Percentiles rank a stretch among this genome's conserved stretches.
These are phyloP conservation scores for Lenzites betulinus DNA, from an alignment of 768 basidiomycete genomes.

Conservation along the genomic window DNA sequence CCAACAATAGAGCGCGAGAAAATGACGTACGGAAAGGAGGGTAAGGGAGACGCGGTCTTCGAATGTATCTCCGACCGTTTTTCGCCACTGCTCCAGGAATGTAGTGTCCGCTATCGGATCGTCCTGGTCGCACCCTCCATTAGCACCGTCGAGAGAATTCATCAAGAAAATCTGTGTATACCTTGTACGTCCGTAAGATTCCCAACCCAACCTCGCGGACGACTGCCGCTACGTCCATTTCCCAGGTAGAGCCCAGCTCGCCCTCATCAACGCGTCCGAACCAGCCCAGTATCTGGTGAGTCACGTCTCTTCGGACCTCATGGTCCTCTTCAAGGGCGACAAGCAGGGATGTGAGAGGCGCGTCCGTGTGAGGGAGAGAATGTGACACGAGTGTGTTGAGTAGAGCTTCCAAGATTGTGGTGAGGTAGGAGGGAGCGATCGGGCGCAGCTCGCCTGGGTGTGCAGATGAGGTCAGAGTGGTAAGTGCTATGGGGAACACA, in stretches of 20 bases:
- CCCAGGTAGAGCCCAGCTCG: constrained; percentile 46
- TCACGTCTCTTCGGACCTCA: constrained; percentile 62
- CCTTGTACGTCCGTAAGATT: constrained; percentile 64
- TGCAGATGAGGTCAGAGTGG: constrained; percentile 2
- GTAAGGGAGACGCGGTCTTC: constrained; percentile 57
- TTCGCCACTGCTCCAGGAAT: constrained; percentile 71
- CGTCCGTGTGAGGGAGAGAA: constrained; percentile 52
- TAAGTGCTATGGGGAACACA: too few species aligned
- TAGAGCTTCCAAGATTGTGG: constrained; percentile 70
- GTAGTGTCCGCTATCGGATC: constrained; percentile 55
- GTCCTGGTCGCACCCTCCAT: constrained; percentile 42
- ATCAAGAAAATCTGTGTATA: constrained; percentile 26
- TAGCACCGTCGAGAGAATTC: neutral
- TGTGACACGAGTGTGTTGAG: constrained; percentile 74
- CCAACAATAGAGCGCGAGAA: neutral
- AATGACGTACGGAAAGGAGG: constrained; percentile 63
- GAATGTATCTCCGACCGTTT: constrained; percentile 78
- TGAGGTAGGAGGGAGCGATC: constrained; percentile 66
- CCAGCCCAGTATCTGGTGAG: constrained; percentile 76
- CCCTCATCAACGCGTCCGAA: constrained; percentile 61
- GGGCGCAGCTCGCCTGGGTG: constrained; percentile 68
- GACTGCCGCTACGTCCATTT: constrained; percentile 58
- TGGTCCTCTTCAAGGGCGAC: constrained; percentile 69
- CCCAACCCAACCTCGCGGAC: constrained; percentile 79
- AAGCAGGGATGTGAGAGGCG: constrained; percentile 59